Conservation (phyloP, 352 stramenopile genomes). For the Phytopythium boreale region DNA sequence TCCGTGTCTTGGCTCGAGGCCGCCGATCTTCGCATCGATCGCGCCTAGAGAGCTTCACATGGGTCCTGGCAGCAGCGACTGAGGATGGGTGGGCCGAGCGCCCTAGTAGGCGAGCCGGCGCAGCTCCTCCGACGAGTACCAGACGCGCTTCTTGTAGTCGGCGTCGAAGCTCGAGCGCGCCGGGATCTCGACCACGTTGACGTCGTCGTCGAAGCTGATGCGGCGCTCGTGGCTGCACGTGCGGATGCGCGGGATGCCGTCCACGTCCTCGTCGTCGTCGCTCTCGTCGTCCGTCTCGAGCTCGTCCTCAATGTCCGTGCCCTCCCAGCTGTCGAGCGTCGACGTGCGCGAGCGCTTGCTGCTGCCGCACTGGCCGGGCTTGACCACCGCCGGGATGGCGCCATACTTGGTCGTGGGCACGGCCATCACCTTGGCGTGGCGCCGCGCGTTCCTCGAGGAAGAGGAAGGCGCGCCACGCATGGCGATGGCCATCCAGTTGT, state of each 20-base stretch:
- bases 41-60: background rate
- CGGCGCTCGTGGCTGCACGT: conserved; percentile 68
- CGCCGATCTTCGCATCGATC: background rate
- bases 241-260: conserved; percentile 44
- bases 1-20: background rate
- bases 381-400: conserved; percentile 23
- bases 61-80: background rate
- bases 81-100: background rate
- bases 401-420: conserved; percentile 1
- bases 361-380: conserved; percentile 18
- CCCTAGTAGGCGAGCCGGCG: conserved; percentile 12
- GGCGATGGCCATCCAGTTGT: conserved; percentile 52
- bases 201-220: conserved; percentile 76
- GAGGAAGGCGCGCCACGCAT: conserved; percentile 16
- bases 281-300: conserved; percentile 49
- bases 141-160: conserved; percentile 74
- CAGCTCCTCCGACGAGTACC: conserved; percentile 75
- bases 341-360: conserved; percentile 44
- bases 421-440: conserved; percentile 3
- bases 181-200: conserved; percentile 73
- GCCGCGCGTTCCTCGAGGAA: background rate
- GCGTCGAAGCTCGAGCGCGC: conserved; percentile 67
- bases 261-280: conserved; percentile 53
- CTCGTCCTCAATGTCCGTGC: conserved; percentile 47
- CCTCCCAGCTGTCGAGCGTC: conserved; percentile 57